Conservation (phyloP, 805 yeast genomes). For the Metschnikowia proteae region DNA sequence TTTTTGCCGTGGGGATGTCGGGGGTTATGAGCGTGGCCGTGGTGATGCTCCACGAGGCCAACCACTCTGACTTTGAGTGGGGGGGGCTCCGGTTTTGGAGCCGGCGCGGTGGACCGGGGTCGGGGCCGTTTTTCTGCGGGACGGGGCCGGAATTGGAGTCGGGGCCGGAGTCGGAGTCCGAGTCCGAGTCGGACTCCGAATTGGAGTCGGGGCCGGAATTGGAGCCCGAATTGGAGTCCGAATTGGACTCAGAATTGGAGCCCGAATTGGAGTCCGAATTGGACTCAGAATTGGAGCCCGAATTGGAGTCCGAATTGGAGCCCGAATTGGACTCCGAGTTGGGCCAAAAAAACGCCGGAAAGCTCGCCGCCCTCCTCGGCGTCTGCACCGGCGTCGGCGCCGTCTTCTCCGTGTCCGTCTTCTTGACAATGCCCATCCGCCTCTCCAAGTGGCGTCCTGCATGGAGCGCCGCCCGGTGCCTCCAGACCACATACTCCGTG, state of each 20-base stretch:
- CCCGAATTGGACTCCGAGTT: no score
- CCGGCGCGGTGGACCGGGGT: no score
- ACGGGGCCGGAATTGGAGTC: no score
- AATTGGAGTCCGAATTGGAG: no score
- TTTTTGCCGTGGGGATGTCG: constrained; percentile 62
- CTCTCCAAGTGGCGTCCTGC: constrained; percentile 38
- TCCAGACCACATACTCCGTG: constrained; percentile 46
- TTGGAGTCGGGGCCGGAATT: no score
- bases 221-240: no score
- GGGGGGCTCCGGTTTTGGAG: constrained; percentile 27
- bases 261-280: no score
- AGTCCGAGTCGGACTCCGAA: no score
- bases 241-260: no score
- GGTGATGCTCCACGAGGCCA: constrained; percentile 54
- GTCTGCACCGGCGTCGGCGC: constrained; percentile 65
- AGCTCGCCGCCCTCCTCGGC: constrained; percentile 59
- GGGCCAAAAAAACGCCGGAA: constrained; percentile 40
- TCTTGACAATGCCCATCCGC: constrained; percentile 54
- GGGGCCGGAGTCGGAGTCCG: no score
- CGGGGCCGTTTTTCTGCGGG: no score
- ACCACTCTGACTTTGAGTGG: constrained; percentile 41
- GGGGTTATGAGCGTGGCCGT: constrained; percentile 55
- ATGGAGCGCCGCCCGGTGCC: constrained; percentile 32
- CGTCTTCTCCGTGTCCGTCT: constrained; percentile 52
- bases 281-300: no score